Percentiles rank a stretch among this genome's conserved stretches.
Evolutionary conservation across 306 rosid genomes (phyloP).

Genomic region (Cicer chorassanicum): DNA sequence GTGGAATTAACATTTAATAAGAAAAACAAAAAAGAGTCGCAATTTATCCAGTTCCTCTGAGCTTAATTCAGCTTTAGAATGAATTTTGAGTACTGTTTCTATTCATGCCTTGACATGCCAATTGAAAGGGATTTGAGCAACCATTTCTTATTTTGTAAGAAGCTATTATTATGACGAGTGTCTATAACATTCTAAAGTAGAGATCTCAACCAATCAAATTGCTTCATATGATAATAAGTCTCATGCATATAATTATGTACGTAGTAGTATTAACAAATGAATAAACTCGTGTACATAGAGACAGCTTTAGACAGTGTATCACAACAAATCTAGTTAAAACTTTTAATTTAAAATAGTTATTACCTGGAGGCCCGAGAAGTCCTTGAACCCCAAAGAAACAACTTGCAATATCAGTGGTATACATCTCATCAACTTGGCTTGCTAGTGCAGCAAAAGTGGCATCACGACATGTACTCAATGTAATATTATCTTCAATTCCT

Average conservation of each 20-base stretch:
- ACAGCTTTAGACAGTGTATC: slow-evolving; percentile 10
- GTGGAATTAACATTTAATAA: slow-evolving; percentile 29
- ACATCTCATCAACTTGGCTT: slow-evolving; percentile 71
- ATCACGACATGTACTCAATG: slow-evolving; percentile 88
- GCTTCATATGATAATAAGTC: slow-evolving; percentile 36
- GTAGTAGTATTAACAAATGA: slow-evolving; percentile 28
- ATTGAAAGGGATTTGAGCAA: slow-evolving; percentile 18
- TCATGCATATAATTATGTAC: slow-evolving; percentile 17
- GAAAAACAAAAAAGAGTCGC: slow-evolving; percentile 16
- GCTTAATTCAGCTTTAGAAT: slow-evolving; percentile 12
- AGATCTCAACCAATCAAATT: slow-evolving; percentile 23
- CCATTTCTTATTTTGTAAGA: slow-evolving; percentile 17
- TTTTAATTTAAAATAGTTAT: slow-evolving; percentile 15
- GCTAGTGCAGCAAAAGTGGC: slow-evolving; percentile 85
- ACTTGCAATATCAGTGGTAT: slow-evolving; percentile 74
- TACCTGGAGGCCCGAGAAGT: slow-evolving; percentile 68
- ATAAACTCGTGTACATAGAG: slow-evolving; percentile 23
- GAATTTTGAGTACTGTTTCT: slow-evolving; percentile 16
- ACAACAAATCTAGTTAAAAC: slow-evolving; percentile 1
- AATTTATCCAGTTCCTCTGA: slow-evolving; percentile 22
- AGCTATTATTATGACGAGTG: slow-evolving; percentile 13
- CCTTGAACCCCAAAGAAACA: slow-evolving; percentile 95
- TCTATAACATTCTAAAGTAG: slow-evolving; percentile 27
- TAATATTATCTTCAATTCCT: slow-evolving; percentile 72
- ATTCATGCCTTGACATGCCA: background rate